Base-by-base conservation (phyloP, 345 rosid species). In the Conringia planisiliqua region DNA sequence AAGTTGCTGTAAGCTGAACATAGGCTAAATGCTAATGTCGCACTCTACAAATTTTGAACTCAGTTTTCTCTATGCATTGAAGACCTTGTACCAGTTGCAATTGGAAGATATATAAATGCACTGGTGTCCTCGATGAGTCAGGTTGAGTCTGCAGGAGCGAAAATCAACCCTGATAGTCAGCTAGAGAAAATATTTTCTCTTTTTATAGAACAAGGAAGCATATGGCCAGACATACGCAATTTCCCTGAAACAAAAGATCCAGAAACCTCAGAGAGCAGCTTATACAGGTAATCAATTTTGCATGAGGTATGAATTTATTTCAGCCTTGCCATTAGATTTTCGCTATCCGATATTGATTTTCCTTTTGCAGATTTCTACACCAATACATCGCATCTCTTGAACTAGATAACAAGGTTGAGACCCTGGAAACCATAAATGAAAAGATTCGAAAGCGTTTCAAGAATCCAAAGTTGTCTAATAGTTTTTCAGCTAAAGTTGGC, bases 11-110 rank as follows among this genome's bases (percentile, higher is more conserved):
- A n/a, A 77, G 54, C 38, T 63, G 14, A 40, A 32, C 61, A 40
- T 24, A 24, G 50, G 61, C 48, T 77, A 56, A 36, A 71, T 58
- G 72, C 51, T 76, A 55, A 69, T 76, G 46, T 30, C 20, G 9
- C 30, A 20, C 16, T 48, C 38, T n/a, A 27, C 52, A 38, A 68
- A 38, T 58, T 70, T 77, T 75, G 79, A 62, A 75, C 60, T 3
- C 91, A 94, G 98, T 94, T 94, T 74, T 85, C 89, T 30, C 82
- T 94, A 80, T 92, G 97, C 84, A 68, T 92, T 66, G 99, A 94
- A 85, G 99, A 92, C 85, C 83, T 94, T 70, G 88, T 90, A 61
- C 97, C 97, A 17, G 80, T 92, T 62, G 90, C 96, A 66, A 86
- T 94, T 75, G 97, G 95, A 78, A 87, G 97, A 82, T 83, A 84